Base-by-base conservation (phyloP, 2,329 filamentous ascomycete genomes). In the Lecanicillium sp. region DNA sequence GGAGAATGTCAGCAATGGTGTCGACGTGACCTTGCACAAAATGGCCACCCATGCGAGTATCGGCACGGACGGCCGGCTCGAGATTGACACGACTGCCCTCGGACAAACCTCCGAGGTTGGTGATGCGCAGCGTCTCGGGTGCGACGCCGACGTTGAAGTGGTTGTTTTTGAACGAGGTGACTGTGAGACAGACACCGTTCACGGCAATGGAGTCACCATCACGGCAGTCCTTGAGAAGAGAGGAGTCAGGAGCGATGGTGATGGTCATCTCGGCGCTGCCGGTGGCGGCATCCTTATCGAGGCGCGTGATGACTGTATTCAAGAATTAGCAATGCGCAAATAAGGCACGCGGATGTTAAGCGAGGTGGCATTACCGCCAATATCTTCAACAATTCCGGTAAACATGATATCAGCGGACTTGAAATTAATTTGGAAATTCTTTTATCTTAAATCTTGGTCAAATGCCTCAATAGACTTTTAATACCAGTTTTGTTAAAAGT, bases 21-120 rank as follows among this genome's bases (percentile, higher is more conserved):
- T 98, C 94, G 52, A 98, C 91, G 67, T 98, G 93, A 33, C 93
- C 93, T 70, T 98, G 94, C 26, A 97, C 91, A 60, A 97, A 95
- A 70, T 98, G 93, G 1, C 93, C 93, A 39, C 94, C 93, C 89
- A 98, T 97, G 48, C 93, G 87, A 38, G 91, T 96, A 59, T 86
- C 81, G 4, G 90, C 89, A 15, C 86, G 85, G 46, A 98, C 90
- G 3, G 93, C 91, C 14, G 93, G 84, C 74, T 98, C 93, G 45
- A 98, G 84, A 67, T 98, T 98, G 55, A 97, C 90, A 19, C 72
- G 73, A 52, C 83, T 86, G 35, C 74, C 74, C 52, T 79, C 64
- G 40, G 70, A 67, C 45, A 98, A 75, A 17, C 73, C 73, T 53
- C 90, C 91, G n/a, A 98, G 81, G 70, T 97, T 95, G 51, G 94